Evolutionary conservation across 108 stramenopile species (phyloP), one percentile per base, ranked within the genome.

Genomic region (Skeletonema potamos): DNA sequence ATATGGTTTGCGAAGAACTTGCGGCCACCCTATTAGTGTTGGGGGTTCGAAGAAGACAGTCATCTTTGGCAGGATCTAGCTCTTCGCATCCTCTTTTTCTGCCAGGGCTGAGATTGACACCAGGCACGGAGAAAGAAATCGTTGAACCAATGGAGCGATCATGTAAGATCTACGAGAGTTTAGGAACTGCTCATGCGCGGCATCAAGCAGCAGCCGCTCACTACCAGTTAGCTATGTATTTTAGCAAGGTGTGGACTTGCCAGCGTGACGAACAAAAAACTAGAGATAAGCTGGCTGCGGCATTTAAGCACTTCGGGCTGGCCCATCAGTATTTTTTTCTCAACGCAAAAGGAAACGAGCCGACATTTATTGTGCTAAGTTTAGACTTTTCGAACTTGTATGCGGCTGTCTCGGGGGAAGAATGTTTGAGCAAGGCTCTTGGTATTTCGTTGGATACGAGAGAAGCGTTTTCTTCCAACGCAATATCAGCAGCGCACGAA

Each of bases 191-290:
- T 7, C 77, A 62, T 34, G 62, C 70, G 1, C 46, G 33, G 26
- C 88, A 92, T 54, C 90, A 94, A 72, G 89, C 88, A 55, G 93
- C 93, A 3, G 93, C 93, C 26, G 85, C 85, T 6, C 86, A 94
- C 56, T 94, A 94, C 67, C 93, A 94, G 46, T 75, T 94, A 10
- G 93, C 93, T 4, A 74, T 89, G 20, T 91, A 85, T 48, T 91
- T 73, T 66, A 73, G 83, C 22, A 90, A 89, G 48, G 74, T 94
- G 1, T 94, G 91, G 91, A 92, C 91, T 11, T 90, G 91, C 64
- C 91, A 94, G 74, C 73, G 87, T 1, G 85, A 92, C 61, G 91
- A 94, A 63, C 27, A 67, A 8, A 89, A 89, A 59, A 92, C 93
- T 4, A 66, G 91, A 59, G 88, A 92, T 51, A 94, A 92, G 66